Conservation (phyloP, 1,284 basidiomycete species). For the Ustilago sp. region DNA sequence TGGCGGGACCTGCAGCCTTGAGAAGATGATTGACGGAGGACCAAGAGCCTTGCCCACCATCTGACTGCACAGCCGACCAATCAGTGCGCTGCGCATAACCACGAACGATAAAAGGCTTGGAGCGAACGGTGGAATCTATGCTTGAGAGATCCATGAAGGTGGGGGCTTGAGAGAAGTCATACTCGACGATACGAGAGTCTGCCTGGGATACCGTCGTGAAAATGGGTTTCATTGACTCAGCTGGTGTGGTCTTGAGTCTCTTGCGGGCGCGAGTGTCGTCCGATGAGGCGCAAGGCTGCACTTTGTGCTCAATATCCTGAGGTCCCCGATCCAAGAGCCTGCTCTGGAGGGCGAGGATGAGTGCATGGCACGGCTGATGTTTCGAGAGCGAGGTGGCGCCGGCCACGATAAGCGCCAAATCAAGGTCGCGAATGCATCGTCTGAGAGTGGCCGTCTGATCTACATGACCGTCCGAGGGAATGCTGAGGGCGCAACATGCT, state of each 20-base stretch:
- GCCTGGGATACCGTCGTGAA: constrained; percentile 15
- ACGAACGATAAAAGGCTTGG: constrained; percentile 79
- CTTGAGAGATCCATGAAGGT: constrained; percentile 29
- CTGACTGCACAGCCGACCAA: constrained; percentile 79
- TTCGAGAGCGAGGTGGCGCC: constrained; percentile 72
- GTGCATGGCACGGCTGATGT: constrained; percentile 32
- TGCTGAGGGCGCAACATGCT: constrained; percentile 23
- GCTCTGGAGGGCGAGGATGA: constrained; percentile 70
- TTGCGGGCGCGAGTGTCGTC: constrained; percentile 6
- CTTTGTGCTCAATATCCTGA: background rate
- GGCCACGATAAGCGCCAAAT: constrained; percentile 84
- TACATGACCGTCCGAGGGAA: background rate
- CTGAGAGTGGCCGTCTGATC: background rate
- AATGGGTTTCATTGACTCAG: background rate
- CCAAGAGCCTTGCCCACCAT: constrained; percentile 71
- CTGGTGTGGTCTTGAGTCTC: background rate
- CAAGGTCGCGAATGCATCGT: constrained; percentile 75
- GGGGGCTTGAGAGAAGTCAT: constrained; percentile 23
- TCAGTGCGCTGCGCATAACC: constrained; percentile 72
- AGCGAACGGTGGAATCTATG: constrained; percentile 1
- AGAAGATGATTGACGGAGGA: constrained; percentile 38
- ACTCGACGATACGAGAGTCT: constrained; percentile 18
- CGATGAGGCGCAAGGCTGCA: background rate
- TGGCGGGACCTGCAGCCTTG: constrained; percentile 74
- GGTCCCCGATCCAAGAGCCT: constrained; percentile 2